phyloP scores from a whole-genome alignment of 78 protist genomes.

The Chrysochromulina tobinii region DNA sequence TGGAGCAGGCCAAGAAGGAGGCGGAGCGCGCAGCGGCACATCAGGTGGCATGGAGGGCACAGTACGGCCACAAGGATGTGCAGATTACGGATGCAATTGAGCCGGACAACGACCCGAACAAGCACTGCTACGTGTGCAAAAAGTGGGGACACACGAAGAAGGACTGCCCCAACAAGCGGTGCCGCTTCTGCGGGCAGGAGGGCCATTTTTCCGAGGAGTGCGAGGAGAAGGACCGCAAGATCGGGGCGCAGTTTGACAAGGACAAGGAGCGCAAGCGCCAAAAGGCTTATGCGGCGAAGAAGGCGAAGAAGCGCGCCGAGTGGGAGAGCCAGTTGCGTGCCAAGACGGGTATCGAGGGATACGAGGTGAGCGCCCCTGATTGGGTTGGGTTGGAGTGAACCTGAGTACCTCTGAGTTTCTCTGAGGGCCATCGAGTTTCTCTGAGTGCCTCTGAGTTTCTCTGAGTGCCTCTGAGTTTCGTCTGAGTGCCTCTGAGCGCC shows the following conservation, averaged over 20 bases:
- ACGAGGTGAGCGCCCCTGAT: too few relatives aligned
- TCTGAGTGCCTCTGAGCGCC: too few relatives aligned
- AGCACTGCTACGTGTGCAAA: constrained; percentile 28
- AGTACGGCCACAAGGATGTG: not conserved
- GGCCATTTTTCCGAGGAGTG: not conserved
- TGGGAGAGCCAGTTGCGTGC: not conserved
- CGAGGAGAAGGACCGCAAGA: not conserved
- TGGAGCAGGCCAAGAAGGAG: not conserved
- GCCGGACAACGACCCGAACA: not conserved
- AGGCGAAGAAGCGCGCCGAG: not conserved
- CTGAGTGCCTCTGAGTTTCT: too few relatives aligned
- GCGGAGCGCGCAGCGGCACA: not conserved
- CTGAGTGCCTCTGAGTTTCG: too few relatives aligned
- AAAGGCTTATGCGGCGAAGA: not conserved
- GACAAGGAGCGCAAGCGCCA: not conserved
- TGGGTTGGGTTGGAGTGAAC: too few relatives aligned
- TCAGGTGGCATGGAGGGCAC: not conserved
- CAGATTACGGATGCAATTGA: not conserved
- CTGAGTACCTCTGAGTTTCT: too few relatives aligned
- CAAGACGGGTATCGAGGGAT: not conserved
- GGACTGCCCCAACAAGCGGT: constrained; percentile 10
- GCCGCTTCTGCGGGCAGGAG: not conserved
- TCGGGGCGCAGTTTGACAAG: not conserved
- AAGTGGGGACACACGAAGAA: constrained; percentile 18
- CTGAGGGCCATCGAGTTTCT: too few relatives aligned